Evolutionary conservation across 352 stramenopile species (phyloP).

Genomic region (Phytophthora sojae): DNA sequence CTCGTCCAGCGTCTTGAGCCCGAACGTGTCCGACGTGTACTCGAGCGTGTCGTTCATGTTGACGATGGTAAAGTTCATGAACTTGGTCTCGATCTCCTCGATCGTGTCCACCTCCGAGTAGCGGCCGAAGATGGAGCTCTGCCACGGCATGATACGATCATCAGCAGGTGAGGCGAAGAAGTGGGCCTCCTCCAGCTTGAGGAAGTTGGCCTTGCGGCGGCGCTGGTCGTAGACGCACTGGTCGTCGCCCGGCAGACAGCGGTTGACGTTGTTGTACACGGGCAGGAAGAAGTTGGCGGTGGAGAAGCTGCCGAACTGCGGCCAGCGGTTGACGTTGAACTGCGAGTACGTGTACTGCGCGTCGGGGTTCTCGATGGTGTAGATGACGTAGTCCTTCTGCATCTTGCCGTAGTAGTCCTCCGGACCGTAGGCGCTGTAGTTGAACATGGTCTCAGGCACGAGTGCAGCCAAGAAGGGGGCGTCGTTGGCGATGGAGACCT

Average conservation of each 20-base stretch:
- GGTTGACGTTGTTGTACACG: constrained; percentile 17
- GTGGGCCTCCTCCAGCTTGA: constrained; percentile 40
- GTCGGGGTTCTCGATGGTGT: constrained; percentile 35
- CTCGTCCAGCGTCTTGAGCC: constrained; percentile 40
- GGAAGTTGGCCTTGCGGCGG: constrained; percentile 46
- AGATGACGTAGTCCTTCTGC: constrained; percentile 49
- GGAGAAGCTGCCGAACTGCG: constrained; percentile 5
- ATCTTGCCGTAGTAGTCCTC: constrained; percentile 40
- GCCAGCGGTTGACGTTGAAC: constrained; percentile 32
- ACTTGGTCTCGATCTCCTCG: constrained; percentile 38
- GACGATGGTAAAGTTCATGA: constrained; percentile 38
- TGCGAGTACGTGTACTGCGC: constrained; percentile 40
- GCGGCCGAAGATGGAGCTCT: constrained; percentile 44
- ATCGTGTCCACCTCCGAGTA: constrained; percentile 42
- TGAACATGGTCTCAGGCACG: constrained; percentile 37
- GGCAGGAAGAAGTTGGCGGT: constrained; percentile 23
- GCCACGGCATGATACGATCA: constrained; percentile 44
- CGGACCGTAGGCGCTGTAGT: constrained; percentile 28
- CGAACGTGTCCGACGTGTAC: constrained; percentile 51
- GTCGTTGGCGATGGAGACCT: constrained; percentile 20
- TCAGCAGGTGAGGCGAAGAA: constrained; percentile 50
- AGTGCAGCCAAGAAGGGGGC: not conserved
- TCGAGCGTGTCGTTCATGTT: constrained; percentile 37
- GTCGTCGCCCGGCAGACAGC: constrained; percentile 6
- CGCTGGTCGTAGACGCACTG: constrained; percentile 24